Base-by-base conservation (phyloP, 768 basidiomycete species). In the Termitomyces sp. region DNA sequence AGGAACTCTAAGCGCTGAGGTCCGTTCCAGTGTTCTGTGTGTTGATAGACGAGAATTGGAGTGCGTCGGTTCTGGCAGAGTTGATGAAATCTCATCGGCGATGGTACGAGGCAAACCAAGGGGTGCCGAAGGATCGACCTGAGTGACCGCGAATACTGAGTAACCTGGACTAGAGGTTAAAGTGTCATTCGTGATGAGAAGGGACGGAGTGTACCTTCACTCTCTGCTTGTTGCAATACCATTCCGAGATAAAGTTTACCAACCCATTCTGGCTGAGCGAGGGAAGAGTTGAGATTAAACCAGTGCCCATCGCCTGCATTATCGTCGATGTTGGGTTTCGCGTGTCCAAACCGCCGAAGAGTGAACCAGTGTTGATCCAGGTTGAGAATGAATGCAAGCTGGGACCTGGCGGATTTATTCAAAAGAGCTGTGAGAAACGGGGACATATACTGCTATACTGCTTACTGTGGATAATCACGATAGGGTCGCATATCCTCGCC, bases 321-420 rank as follows among this genome's bases (percentile, higher is more conserved):
- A 29, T 70, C 59, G 34, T 73, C 71, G 28, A 73, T 60, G 54
- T 75, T 68, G n/a, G 79, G 62, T 18, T 70, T 72, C 16, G 80
- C 75, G 53, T 65, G 68, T 20, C 91, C 92, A 66, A 95, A 95
- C 20, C 89, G 83, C 46, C 92, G 85, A 33, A 93, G 76, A 9
- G 92, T 88, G 67, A 90, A 91, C 94, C 94, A 97, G 65, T 96
- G 94, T 54, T 90, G 86, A 48, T 87, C 77, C 46, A 88, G 80
- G 67, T 97, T 92, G 34, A 97, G 80, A 56, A 97, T 87, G 68
- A 94, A 97, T 3, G 85, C 94, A 33, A 89, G 80, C 69, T 96
- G 92, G 7, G 81, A 77, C 65, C 94, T 95, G 58, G 22, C 26
- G 26, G 22, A 6, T 42, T 20, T 41, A 31, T 13, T 39, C 9